Evolutionary conservation across 352 stramenopile genomes (phyloP), one percentile per base, ranked within the genome.

Genomic region (Phytophthora chlamydospora): DNA sequence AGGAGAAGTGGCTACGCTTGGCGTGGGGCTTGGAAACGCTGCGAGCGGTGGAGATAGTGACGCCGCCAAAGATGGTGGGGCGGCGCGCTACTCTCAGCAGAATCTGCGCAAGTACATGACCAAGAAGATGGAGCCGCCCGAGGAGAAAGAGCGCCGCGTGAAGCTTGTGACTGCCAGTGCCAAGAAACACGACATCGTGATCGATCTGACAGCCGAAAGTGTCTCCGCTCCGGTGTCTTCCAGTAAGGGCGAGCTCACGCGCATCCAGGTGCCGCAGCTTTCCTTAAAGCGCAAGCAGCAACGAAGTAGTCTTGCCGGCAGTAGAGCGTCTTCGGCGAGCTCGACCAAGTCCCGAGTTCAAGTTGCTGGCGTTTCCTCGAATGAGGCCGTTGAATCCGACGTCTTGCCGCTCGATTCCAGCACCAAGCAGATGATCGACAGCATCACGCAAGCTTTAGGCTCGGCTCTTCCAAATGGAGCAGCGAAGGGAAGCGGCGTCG

Each of bases 91-190:
- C 46, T 66, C 75, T 2, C 80, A 89, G 59, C 73, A 89, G 45
- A 82, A 84, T 12, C 67, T 97, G 46, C 83, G 86, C 10, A 95
- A 89, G 47, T 92, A 94, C 52, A 95, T 96, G 73, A 83, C 74
- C 16, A 93, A 91, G 58, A 85, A 80, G n/a, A 77, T 96, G 70
- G 90, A 97, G 66, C 60, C 67, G 3, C 66, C 72, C 2, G 78
- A 92, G 36, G 81, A 90, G 16, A 81, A 81, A 14, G 82, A 90
- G 6, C 60, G 68, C 9, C 73, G 83, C 9, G 36, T 90, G 4
- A 76, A 87, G 32, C 68, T 70, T 2, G 78, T 91, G 19, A 58
- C 65, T 32, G 67, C 67, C 16, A 93, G 83, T 33, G 83, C 80
- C 11, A 81, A 85, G 50, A 91, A 89, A 44, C 73, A 85, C 61